Evolutionary conservation across 2,329 filamentous ascomycete species (phyloP).

Genomic region (Fusarium sp.): DNA sequence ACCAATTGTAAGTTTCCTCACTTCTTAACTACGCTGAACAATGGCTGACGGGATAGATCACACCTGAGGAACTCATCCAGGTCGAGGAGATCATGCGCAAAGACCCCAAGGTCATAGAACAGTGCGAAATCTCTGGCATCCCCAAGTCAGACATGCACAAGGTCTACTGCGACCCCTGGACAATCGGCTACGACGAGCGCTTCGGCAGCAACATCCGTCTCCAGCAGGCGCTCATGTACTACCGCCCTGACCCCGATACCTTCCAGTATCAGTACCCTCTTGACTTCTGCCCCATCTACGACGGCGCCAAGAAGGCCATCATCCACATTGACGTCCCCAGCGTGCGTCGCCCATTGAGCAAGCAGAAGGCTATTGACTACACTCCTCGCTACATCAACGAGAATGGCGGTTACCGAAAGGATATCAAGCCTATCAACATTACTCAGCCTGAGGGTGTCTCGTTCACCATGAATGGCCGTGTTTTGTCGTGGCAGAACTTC

Average conservation of each 20-base stretch:
- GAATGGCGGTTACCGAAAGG: constrained; percentile 77
- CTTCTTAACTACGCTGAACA: too few relatives aligned
- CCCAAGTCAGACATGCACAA: constrained; percentile 88
- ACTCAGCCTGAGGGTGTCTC: constrained; percentile 90
- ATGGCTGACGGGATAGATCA: constrained; percentile 66
- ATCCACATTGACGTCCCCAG: constrained; percentile 86
- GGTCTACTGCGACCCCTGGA: constrained; percentile 96
- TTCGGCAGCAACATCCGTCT: constrained; percentile 81
- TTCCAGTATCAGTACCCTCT: constrained; percentile 91
- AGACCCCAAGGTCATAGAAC: constrained; percentile 88
- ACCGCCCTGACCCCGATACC: constrained; percentile 84
- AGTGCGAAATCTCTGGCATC: constrained; percentile 85
- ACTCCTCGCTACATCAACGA: constrained; percentile 76
- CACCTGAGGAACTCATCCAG: constrained; percentile 85
- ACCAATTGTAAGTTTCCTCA: constrained; percentile 68
- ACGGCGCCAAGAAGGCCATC: constrained; percentile 79
- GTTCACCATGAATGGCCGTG: constrained; percentile 76
- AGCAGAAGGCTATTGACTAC: constrained; percentile 80
- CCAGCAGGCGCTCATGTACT: constrained; percentile 96
- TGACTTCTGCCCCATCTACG: constrained; percentile 94
- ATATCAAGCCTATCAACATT: constrained; percentile 88
- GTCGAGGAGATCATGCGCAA: constrained; percentile 81
- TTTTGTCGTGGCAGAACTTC: constrained; percentile 92
- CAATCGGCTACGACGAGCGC: constrained; percentile 92
- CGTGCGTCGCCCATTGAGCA: constrained; percentile 78